Percentiles rank a stretch among this genome's conserved stretches.
These are phyloP conservation scores for Russula dissimulans DNA, from an alignment of 768 basidiomycete species.

Conservation along the genomic window DNA sequence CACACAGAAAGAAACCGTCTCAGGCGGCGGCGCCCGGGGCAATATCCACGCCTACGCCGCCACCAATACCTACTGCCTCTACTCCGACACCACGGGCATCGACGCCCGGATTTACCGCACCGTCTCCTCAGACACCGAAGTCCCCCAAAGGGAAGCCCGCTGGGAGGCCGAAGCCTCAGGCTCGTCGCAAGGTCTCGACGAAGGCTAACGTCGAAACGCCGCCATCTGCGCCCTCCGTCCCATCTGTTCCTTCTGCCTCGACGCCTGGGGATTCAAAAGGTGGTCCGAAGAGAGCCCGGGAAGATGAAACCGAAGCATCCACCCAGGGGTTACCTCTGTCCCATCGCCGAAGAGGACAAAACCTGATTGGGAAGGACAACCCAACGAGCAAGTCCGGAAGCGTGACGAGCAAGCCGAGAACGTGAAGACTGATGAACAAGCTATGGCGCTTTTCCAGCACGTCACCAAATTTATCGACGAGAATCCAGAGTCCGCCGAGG, in stretches of 20 bases:
- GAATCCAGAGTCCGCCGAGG: conserved; percentile 31
- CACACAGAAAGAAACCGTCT: conserved; percentile 13
- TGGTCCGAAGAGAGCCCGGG: conserved; percentile 43
- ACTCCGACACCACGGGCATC: conserved; percentile 15
- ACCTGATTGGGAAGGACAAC: conserved; percentile 60
- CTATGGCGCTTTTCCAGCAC: conserved; percentile 49
- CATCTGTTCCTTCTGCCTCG: conserved; percentile 10
- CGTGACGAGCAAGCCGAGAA: conserved; percentile 16
- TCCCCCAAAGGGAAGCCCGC: conserved; percentile 54
- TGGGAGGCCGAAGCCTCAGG: conserved; percentile 36
- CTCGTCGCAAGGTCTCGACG: conserved; percentile 27
- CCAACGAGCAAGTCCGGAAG: conserved; percentile 35
- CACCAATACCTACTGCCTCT: conserved; percentile 1
- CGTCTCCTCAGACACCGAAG: conserved; percentile 35
- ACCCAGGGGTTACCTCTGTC: conserved; percentile 31
- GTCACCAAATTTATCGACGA: conserved; percentile 56
- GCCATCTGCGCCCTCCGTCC: conserved; percentile 3
- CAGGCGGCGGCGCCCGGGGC: neutral
- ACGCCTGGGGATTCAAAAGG: conserved; percentile 19
- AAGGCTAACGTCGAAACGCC: conserved; percentile 19
- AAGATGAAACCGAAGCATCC: conserved; percentile 31
- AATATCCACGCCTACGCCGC: conserved; percentile 13
- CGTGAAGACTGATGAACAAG: conserved; percentile 61
- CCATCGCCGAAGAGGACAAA: conserved; percentile 67
- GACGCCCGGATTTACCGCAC: conserved; percentile 14